Percentiles rank a stretch among this genome's conserved stretches.
These are phyloP conservation scores for Chrysopogon serrulatus DNA, from an alignment of 176 grass and related monocot genomes.

Conservation along the genomic window DNA sequence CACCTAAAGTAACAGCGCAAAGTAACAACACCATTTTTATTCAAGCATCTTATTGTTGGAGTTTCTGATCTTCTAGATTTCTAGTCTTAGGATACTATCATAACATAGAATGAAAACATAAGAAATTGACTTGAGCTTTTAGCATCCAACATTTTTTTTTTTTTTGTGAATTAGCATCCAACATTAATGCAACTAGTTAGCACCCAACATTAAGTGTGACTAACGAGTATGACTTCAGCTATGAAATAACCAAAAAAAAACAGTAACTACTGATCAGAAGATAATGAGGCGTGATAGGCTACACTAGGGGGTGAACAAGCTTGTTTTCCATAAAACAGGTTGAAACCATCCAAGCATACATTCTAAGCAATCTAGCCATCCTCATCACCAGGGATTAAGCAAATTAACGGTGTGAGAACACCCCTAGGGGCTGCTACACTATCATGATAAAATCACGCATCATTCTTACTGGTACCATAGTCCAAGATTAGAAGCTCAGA, in stretches of 20 bases:
- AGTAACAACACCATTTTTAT: background rate
- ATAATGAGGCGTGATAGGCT: background rate
- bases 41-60: background rate
- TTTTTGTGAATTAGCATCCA: too few relatives aligned
- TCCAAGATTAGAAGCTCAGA: conserved; percentile 2
- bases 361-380: background rate
- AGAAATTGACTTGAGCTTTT: background rate
- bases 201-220: background rate
- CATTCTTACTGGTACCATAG: background rate
- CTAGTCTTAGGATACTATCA: conserved; percentile 5
- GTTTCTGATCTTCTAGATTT: background rate
- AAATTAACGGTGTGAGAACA: background rate
- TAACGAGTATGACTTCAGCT: background rate
- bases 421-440: background rate
- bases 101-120: background rate
- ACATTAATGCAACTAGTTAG: background rate
- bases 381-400: background rate
- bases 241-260: conserved; percentile 6
- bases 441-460: conserved; percentile 5
- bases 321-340: background rate
- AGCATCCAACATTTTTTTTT: too few relatives aligned
- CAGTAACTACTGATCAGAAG: background rate
- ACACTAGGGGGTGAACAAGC: background rate
- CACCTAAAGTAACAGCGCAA: background rate
- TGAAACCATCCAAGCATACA: background rate